Percentiles rank a stretch among this genome's conserved stretches.
Evolutionary conservation across 805 yeast species (phyloP).

Genomic region (Cyberlindnera samutprakarnensis): DNA sequence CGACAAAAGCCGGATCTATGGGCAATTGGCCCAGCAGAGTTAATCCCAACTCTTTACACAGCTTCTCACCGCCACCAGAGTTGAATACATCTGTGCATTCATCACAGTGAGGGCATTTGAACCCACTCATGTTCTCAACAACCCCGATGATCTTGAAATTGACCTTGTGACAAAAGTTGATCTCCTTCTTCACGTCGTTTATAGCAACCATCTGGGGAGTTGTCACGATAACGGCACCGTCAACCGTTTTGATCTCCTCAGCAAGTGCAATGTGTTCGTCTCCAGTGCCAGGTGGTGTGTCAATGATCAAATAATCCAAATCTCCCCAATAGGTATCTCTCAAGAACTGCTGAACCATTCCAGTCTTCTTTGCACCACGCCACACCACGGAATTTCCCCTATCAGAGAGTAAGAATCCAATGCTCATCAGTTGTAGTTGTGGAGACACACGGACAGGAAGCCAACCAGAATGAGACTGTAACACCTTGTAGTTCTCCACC

Average conservation of each 20-base stretch:
- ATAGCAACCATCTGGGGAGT: conserved; percentile 94
- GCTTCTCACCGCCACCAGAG: conserved; percentile 78
- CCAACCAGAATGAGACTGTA: conserved; percentile 84
- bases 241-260: conserved; percentile 71
- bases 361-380: conserved; percentile 98
- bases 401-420: conserved; percentile 80
- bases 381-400: conserved; percentile 91
- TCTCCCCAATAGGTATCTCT: conserved; percentile 89
- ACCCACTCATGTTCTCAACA: conserved; percentile 95
- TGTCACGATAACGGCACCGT: conserved; percentile 92
- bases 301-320: conserved; percentile 71
- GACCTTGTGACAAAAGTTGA: conserved; percentile 86
- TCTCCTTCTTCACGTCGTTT: conserved; percentile 91
- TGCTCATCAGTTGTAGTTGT: conserved; percentile 34
- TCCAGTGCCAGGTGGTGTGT: conserved; percentile 98
- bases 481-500: conserved; percentile 69
- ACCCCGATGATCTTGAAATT: conserved; percentile 75
- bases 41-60: conserved; percentile 56
- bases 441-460: conserved; percentile 59
- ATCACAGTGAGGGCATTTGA: conserved; percentile 86
- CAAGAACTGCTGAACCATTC: conserved; percentile 92
- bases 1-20: conserved; percentile 86
- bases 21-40: conserved; percentile 84
- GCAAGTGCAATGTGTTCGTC: conserved; percentile 98
- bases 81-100: conserved; percentile 91